Evolutionary conservation across 1,139 yeast species (phyloP), one percentile per base, ranked within the genome.

Genomic region (Candida pseudoviswanathii): DNA sequence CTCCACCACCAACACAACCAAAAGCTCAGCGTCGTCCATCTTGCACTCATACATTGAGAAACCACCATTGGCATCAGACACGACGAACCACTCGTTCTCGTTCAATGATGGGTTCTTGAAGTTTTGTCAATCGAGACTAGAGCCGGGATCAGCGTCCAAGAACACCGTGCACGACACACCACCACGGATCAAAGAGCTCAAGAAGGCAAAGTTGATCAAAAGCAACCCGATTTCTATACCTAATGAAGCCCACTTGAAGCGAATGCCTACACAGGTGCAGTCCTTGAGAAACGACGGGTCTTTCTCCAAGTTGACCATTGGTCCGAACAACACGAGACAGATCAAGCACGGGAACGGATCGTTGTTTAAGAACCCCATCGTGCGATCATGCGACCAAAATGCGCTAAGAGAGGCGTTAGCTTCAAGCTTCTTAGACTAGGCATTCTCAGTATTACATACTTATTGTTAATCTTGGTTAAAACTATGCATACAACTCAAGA

Each of bases 281-380:
- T 45, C 63, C 22, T 56, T 54, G 7, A 61, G 48, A 64, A 51
- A 58, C 47, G 48, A 65, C 51, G 79, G 80, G 0, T 61, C 75
- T 3, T 77, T 72, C 51, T 76, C 84, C 3, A 70, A 73, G 7
- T 57, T 82, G 47, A 71, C 71, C 2, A 70, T 81, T n/a, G 80
- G 81, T 1, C 77, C 78, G 3, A 76, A 79, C 52, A 75, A 78
- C 21, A 72, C 78, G 4, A 69, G 64, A 47, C 65, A 70, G 5
- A 62, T 77, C 9, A 64, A 68, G 32, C 82, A 78, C 58, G 81
- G 82, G 0, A 66, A 67, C 39, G 67, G 71, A 3, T 70, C 78
- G 0, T 61, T 65, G 5, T 68, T 76, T 53, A 70, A 66, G 38
- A 71, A 67, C 43, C 77, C 78, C 3, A 61, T 75, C 11, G 73